phyloP scores from a whole-genome alignment of 169 alveolate genomes.

The Cryptosporidium tyzzeri region DNA sequence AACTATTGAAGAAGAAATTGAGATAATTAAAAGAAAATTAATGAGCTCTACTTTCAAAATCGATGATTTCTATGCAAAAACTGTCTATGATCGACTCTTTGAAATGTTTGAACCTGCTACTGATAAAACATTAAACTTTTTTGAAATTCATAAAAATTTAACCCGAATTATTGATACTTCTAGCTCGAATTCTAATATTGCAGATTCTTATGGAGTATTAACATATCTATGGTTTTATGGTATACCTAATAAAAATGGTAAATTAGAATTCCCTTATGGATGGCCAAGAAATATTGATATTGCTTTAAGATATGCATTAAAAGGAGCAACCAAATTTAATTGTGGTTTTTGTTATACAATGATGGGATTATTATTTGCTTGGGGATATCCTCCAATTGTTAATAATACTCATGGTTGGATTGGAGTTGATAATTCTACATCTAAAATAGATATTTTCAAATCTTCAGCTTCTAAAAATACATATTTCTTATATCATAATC shows the following conservation, averaged over 20 bases:
- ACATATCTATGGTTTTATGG: slow-evolving; percentile 87
- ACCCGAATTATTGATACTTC: slow-evolving; percentile 32
- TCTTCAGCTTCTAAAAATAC: slow-evolving; percentile 21
- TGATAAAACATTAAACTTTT: slow-evolving; percentile 20
- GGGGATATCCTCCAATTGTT: slow-evolving; percentile 87
- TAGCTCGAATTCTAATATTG: slow-evolving; percentile 18
- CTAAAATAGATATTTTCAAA: background rate
- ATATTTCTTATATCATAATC: slow-evolving; percentile 48
- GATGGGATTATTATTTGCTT: slow-evolving; percentile 83
- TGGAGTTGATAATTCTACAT: slow-evolving; percentile 18
- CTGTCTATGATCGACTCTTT: slow-evolving; percentile 19
- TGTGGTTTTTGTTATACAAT: slow-evolving; percentile 87
- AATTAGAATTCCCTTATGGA: slow-evolving; percentile 85
- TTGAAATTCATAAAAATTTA: slow-evolving; percentile 26
- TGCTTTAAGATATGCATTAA: slow-evolving; percentile 79
- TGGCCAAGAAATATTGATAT: slow-evolving; percentile 87
- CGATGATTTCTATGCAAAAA: slow-evolving; percentile 40
- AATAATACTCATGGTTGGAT: slow-evolving; percentile 78
- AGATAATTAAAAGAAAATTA: background rate
- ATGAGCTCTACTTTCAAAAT: background rate
- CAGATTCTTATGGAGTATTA: slow-evolving; percentile 79
- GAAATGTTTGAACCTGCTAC: slow-evolving; percentile 72
- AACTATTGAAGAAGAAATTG: background rate
- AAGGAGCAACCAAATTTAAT: slow-evolving; percentile 82
- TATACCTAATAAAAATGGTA: slow-evolving; percentile 82